Conservation (phyloP, 2,329 filamentous ascomycete genomes). For the Fusarium devonianum region DNA sequence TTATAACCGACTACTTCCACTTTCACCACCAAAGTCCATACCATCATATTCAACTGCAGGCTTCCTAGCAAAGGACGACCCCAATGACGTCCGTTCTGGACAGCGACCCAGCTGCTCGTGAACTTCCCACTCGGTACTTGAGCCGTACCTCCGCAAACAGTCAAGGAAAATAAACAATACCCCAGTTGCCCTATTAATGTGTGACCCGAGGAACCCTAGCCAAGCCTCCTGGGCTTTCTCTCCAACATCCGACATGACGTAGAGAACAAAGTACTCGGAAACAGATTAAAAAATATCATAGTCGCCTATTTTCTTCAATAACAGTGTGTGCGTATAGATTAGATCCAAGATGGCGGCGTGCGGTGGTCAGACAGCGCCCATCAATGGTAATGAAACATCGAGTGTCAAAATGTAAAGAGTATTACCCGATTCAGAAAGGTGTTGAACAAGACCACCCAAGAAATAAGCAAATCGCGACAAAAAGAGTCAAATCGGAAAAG, state of each 20-base stretch:
- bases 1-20: slow-evolving; percentile 29
- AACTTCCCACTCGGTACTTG: slow-evolving; percentile 26
- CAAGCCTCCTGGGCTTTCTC: slow-evolving; percentile 47
- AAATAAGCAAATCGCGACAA: slow-evolving; percentile 42
- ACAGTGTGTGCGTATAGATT: slow-evolving; percentile 44
- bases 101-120: slow-evolving; percentile 37
- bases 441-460: slow-evolving; percentile 43
- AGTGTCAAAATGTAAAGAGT: slow-evolving; percentile 28
- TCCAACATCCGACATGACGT: slow-evolving; percentile 37
- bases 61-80: slow-evolving; percentile 21
- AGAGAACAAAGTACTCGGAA: slow-evolving; percentile 31
- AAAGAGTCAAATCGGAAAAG: slow-evolving; percentile 41
- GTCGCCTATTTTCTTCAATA: slow-evolving; percentile 35
- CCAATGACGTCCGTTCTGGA: slow-evolving; percentile 22
- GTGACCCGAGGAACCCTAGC: slow-evolving; percentile 36
- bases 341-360: slow-evolving; percentile 36
- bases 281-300: slow-evolving; percentile 38
- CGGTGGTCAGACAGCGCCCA: slow-evolving; percentile 37
- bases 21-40: slow-evolving; percentile 23
- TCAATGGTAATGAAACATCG: slow-evolving; percentile 34
- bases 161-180: slow-evolving; percentile 23
- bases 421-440: slow-evolving; percentile 27
- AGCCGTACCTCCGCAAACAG: slow-evolving; percentile 21
- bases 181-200: slow-evolving; percentile 34
- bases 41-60: slow-evolving; percentile 36